Conservation (phyloP, 495 filamentous ascomycete species). For the Tuber magnatum region DNA sequence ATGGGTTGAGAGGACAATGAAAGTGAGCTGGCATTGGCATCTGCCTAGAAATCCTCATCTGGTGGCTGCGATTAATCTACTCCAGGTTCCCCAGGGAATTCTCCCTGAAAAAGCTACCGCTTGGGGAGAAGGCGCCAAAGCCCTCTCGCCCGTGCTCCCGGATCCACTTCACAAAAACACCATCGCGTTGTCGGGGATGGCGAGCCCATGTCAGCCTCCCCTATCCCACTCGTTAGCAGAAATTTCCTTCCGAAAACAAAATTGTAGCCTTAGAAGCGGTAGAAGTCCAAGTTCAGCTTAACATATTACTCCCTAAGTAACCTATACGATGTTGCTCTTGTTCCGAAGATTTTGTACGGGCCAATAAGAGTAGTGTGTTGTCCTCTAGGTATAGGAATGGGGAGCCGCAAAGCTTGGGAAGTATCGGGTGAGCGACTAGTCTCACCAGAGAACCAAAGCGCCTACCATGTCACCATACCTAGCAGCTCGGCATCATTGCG, state of each 20-base stretch:
- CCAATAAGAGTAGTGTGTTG: not conserved
- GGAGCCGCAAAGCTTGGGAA: not conserved
- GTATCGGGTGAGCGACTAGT: not conserved
- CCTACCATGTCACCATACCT: not conserved
- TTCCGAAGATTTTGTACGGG: not conserved
- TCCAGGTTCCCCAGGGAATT: too few relatives aligned
- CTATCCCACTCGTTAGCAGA: not conserved
- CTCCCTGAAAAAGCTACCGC: too few relatives aligned
- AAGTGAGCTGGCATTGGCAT: too few relatives aligned
- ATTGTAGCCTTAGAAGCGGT: not conserved
- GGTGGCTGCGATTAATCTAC: too few relatives aligned
- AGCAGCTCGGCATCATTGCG: not conserved
- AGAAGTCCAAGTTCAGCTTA: not conserved
- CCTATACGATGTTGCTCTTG: not conserved
- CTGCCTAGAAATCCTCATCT: too few relatives aligned
- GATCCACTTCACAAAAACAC: too few relatives aligned
- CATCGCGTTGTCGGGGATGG: too few relatives aligned
- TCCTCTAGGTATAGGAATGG: not conserved
- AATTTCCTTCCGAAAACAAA: not conserved
- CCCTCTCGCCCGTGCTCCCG: too few relatives aligned
- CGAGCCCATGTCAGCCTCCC: too few relatives aligned
- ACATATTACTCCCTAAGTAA: not conserved
- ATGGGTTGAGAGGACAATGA: too few relatives aligned
- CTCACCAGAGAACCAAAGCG: not conserved
- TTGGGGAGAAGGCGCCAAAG: too few relatives aligned